Evolutionary conservation across 305 asterid species (phyloP).

Genomic region (Ilex paraguariensis): DNA sequence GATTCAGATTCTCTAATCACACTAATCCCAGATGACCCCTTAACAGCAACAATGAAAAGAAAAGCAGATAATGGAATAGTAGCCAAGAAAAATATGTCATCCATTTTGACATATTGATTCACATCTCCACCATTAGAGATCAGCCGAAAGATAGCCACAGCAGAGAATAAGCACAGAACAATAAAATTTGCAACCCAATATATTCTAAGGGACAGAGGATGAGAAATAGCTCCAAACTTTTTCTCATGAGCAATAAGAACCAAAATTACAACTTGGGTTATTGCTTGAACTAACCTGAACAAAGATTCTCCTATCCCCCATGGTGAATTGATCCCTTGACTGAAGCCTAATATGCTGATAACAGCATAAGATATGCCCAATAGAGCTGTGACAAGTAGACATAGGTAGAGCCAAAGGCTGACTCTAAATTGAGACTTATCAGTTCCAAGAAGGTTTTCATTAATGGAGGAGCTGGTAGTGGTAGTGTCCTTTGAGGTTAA

Average conservation of each 20-base stretch:
- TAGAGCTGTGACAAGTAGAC: background rate
- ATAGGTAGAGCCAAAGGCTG: background rate
- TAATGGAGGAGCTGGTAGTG: background rate
- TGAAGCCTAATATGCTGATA: background rate
- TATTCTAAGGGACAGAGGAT: background rate
- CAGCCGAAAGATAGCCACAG: background rate
- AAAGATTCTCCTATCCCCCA: background rate
- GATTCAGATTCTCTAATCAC: background rate
- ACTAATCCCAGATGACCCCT: background rate
- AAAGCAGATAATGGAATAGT: background rate
- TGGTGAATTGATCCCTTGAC: background rate
- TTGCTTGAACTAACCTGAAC: constrained; percentile 2
- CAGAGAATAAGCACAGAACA: background rate
- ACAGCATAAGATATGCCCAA: background rate
- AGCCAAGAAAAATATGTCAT: background rate
- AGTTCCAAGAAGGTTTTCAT: background rate
- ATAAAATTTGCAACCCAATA: background rate
- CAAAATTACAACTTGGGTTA: background rate
- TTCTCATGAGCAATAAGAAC: background rate
- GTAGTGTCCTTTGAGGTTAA: background rate
- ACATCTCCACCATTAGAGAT: background rate
- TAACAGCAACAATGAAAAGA: background rate
- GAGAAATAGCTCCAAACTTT: background rate
- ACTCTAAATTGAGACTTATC: background rate
- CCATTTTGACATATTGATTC: background rate